Evolutionary conservation across 225 moss, liverwort and hornwort species (phyloP).

Genomic region (Pleurozium schreberi): DNA sequence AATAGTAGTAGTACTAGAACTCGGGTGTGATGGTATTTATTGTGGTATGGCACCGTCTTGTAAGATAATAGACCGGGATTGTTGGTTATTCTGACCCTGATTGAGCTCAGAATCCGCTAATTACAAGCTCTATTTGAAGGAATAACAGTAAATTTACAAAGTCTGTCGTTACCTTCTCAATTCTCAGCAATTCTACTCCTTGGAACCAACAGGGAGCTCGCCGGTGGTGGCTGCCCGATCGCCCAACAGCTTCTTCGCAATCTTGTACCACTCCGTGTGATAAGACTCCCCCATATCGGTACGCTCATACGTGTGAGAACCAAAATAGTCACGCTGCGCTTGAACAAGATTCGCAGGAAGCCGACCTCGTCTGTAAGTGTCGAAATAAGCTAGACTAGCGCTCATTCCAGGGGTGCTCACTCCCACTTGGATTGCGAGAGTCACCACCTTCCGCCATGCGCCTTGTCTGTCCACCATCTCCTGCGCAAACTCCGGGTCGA

Average conservation of each 20-base stretch:
- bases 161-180: slow-evolving; percentile 5
- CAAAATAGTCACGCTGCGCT: slow-evolving; percentile 88
- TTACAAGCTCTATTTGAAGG: slow-evolving; percentile 15
- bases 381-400: slow-evolving; percentile 79
- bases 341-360: slow-evolving; percentile 86
- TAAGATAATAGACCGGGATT: background rate
- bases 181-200: slow-evolving; percentile 8
- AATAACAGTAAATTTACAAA: slow-evolving; percentile 13
- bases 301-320: slow-evolving; percentile 86
- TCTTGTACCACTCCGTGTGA: slow-evolving; percentile 96
- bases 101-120: slow-evolving; percentile 2
- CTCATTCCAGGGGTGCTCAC: slow-evolving; percentile 92
- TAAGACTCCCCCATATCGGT: slow-evolving; percentile 35
- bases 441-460: slow-evolving; percentile 79
- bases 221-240: slow-evolving; percentile 22
- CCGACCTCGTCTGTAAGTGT: slow-evolving; percentile 64
- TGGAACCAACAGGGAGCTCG: slow-evolving; percentile 5
- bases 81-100: background rate
- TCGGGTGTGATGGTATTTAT: background rate
- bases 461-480: slow-evolving; percentile 90
- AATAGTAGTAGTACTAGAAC: background rate
- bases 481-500: slow-evolving; percentile 81
- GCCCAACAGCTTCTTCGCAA: slow-evolving; percentile 47
- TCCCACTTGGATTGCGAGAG: slow-evolving; percentile 59
- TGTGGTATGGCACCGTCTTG: background rate